Percentiles rank a stretch among this genome's conserved stretches.
Evolutionary conservation across 371 early-diverging fungal genomes (phyloP).

Genomic region (Choanephora cucurbitarum): DNA sequence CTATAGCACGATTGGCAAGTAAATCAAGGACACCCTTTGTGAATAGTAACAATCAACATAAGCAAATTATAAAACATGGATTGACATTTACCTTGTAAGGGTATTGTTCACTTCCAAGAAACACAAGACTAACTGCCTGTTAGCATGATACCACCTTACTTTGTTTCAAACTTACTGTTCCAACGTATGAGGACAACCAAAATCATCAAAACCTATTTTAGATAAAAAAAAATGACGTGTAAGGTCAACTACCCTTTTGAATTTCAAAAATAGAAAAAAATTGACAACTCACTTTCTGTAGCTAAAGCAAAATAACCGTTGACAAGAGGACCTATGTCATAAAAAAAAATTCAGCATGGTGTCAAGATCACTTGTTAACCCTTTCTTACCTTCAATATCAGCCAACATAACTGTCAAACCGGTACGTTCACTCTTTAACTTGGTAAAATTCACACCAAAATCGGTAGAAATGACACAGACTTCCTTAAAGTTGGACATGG

Average conservation of each 20-base stretch:
- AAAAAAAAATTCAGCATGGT: slow-evolving; percentile 1
- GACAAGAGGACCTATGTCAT: slow-evolving; percentile 58
- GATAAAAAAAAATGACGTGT: neutral
- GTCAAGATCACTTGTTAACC: too few species aligned
- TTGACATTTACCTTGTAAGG: slow-evolving; percentile 71
- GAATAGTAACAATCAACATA: too few species aligned
- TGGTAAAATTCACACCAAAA: slow-evolving; percentile 53
- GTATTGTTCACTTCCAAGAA: slow-evolving; percentile 67
- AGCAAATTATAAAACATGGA: too few species aligned
- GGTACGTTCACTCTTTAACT: slow-evolving; percentile 56
- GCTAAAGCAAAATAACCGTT: slow-evolving; percentile 68
- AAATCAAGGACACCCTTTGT: slow-evolving; percentile 69
- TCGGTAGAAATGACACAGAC: slow-evolving; percentile 42
- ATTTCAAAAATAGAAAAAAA: too few species aligned
- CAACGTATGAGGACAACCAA: slow-evolving; percentile 70
- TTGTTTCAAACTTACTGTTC: slow-evolving; percentile 76
- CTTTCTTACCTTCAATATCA: slow-evolving; percentile 67
- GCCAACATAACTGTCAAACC: slow-evolving; percentile 64
- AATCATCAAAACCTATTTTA: slow-evolving; percentile 62
- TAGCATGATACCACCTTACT: too few species aligned
- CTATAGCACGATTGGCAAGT: slow-evolving; percentile 68
- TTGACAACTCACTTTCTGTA: slow-evolving; percentile 62
- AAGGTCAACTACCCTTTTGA: neutral
- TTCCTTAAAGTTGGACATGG: slow-evolving; percentile 36
- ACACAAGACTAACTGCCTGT: slow-evolving; percentile 68